Evolutionary conservation across 208 protist genomes (phyloP).

Genomic region (Trichomonas tenax): DNA sequence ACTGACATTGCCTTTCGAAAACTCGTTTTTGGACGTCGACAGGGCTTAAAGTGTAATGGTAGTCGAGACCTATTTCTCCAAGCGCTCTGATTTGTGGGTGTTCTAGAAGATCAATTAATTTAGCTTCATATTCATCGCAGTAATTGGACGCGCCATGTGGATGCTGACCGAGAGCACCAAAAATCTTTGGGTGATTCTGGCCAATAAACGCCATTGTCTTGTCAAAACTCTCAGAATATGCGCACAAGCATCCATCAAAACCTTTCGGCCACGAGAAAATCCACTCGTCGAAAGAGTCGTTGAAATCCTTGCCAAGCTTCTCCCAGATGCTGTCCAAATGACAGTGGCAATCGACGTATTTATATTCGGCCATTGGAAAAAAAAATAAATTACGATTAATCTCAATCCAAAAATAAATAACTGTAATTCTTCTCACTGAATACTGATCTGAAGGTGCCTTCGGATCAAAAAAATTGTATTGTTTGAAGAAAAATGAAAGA

Average conservation of each 20-base stretch:
- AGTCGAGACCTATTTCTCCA: not conserved
- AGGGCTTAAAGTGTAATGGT: not conserved
- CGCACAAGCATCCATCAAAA: not conserved
- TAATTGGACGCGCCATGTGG: not conserved
- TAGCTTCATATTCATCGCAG: not conserved
- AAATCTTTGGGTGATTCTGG: not conserved
- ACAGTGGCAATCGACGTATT: not conserved
- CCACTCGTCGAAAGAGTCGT: not conserved
- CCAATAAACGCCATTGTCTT: not conserved
- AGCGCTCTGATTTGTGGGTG: not conserved
- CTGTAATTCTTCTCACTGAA: no score
- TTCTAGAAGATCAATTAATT: not conserved
- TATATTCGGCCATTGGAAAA: not conserved
- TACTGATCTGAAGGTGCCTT: no score
- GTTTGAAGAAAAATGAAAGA: no score
- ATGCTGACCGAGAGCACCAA: not conserved
- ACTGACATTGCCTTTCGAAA: constrained; percentile 42
- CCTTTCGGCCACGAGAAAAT: not conserved
- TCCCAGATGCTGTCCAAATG: not conserved
- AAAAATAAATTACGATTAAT: no score
- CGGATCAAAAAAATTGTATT: no score
- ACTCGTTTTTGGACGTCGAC: constrained; percentile 19
- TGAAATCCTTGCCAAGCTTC: not conserved
- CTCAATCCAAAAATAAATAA: no score
- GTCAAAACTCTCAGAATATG: not conserved